Base-by-base conservation (phyloP, 2,329 filamentous ascomycete genomes). In the Graphilbum fragrans region DNA sequence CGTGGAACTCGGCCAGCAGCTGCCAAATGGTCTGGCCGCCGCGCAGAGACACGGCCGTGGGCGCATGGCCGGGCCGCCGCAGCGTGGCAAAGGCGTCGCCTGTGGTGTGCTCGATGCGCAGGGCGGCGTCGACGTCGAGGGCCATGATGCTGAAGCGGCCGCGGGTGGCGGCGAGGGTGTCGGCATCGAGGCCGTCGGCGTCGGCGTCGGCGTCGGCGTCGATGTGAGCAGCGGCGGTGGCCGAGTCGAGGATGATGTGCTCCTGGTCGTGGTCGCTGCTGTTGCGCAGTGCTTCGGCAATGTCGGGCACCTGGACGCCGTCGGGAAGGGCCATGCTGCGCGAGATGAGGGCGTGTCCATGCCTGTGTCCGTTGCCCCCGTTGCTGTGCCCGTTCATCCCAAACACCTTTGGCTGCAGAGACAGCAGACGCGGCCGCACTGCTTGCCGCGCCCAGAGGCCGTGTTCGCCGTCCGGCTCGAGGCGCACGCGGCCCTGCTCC, bases 121-220 rank as follows among this genome's bases (percentile, higher is more conserved):
- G 49, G 0, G 77, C 70, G 27, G 72, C 59, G 16, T 68, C 66
- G 2, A 81, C 68, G 10, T 79, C 68, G 1, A 86, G 61, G 0
- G 79, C 84, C 40, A 93, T 70, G 48, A 93, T 85, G 54, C 81
- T 88, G 55, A 77, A 84, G 37, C 77, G 66, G 2, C 82, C 82
- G 37, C 66, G 61, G 2, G 72, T 67, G 27, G 44, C 44, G 2
- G 5, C 29, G 5, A 6, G 5, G 10, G 16, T 12, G 29, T 43
- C 38, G 12, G 8, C 7, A n/a, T 37, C 39, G 6, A 25, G 27
- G 34, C 34, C 31, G 32, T 39, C 41, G 11, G 10, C 20, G 18
- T 41, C 41, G 36, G 12, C 37, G n/a, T 39, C 38, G n/a, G 2
- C 12, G 7, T 17, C 17, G 7, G 5, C 5, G 5, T 31, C 31